phyloP scores from a whole-genome alignment of 495 filamentous ascomycete genomes.

The Parachaetomium inaequale region DNA sequence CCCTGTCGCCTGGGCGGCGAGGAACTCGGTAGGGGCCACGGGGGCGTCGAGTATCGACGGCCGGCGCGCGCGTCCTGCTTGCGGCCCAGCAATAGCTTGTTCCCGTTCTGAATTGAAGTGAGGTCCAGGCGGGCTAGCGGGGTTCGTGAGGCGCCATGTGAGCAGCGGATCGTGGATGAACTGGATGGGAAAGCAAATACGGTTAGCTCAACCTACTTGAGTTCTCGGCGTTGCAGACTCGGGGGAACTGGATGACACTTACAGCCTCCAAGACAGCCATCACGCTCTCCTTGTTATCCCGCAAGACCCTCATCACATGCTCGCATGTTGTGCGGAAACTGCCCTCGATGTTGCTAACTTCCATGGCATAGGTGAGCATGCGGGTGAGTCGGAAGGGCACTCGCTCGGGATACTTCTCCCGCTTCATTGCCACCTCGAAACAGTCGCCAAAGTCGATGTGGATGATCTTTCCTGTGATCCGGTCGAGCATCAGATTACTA shows the following conservation, averaged over 20 bases:
- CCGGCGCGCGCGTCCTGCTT: slow-evolving; percentile 49
- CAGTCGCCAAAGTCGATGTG: slow-evolving; percentile 99
- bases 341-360: slow-evolving; percentile 98
- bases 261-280: slow-evolving; percentile 98
- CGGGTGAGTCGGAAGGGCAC: slow-evolving; percentile 96
- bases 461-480: slow-evolving; percentile 90
- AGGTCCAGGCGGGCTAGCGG: slow-evolving; percentile 70
- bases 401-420: slow-evolving; percentile 96
- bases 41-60: slow-evolving; percentile 70
- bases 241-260: slow-evolving; percentile 42
- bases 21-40: slow-evolving; percentile 47
- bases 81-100: slow-evolving; percentile 42
- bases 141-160: slow-evolving; percentile 89
- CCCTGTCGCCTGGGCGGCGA: slow-evolving; percentile 42
- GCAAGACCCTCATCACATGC: slow-evolving; percentile 93
- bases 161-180: slow-evolving; percentile 98
- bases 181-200: slow-evolving; percentile 36
- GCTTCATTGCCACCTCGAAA: slow-evolving; percentile 99
- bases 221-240: background rate
- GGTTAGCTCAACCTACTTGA: background rate
- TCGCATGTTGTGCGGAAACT: slow-evolving; percentile 97
- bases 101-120: slow-evolving; percentile 76
- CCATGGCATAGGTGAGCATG: slow-evolving; percentile 99
- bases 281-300: slow-evolving; percentile 94
- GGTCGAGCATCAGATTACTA: slow-evolving; percentile 94